Base-by-base conservation (phyloP, 768 basidiomycete genomes). In the Auricularia sp. region DNA sequence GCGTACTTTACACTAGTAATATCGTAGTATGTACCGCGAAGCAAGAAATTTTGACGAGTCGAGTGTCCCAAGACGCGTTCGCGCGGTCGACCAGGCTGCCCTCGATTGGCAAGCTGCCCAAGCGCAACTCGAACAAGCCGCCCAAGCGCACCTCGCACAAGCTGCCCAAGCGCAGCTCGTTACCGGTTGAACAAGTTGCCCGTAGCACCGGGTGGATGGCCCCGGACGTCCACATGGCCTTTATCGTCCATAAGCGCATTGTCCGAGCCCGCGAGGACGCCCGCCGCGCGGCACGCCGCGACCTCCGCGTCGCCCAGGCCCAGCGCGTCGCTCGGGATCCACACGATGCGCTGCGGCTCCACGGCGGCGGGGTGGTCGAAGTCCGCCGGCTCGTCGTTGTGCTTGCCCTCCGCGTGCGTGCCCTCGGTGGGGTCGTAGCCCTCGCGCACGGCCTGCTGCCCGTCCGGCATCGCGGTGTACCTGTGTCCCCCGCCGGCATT, bases 281-380 rank as follows among this genome's bases (percentile, higher is more conserved):
- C 86, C 3, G 72, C 74, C 35, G 77, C 79, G 66, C 69, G 71
- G 72, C 86, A 86, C 67, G 75, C 83, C 67, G 76, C 72, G 68
- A 82, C 84, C 77, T 92, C 90, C 65, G 80, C 84, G 37, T 72
- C 71, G 0, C 80, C 83, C 63, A 93, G 71, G 8, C 87, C 86
- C n/a, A 84, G 76, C 29, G 75, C 69, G 72, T 98, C 96, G 45
- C 77, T 75, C 24, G 96, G 92, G 63, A 98, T 74, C 96, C 96
- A 98, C 37, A 98, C 77, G 3, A 85, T 79, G 67, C 87, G 81
- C 75, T 94, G 91, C 59, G 89, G 85, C 62, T 84, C 75, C 67
- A 78, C 83, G 64, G 84, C 81, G 6, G 93, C 93, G 16, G 96
- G 96, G 70, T 96, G 96, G 58, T 89, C 86, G 77, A 96, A 98